Conservation (phyloP, 345 rosid genomes). For the Bruguiera gymnorhiza region DNA sequence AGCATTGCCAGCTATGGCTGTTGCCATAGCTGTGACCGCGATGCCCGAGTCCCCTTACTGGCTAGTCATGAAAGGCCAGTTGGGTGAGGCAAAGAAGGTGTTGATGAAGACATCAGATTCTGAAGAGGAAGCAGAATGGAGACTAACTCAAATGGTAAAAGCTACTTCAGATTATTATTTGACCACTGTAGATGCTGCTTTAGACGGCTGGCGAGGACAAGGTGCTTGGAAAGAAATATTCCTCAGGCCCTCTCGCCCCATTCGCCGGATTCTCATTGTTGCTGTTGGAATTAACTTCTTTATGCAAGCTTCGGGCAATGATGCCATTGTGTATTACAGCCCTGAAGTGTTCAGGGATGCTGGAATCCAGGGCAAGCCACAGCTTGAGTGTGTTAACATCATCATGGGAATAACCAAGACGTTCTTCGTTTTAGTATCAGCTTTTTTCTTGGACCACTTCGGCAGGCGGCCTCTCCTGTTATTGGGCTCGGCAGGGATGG, state of each 20-base stretch:
- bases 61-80: slow-evolving; percentile 55
- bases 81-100: slow-evolving; percentile 50
- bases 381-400: slow-evolving; percentile 47
- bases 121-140: slow-evolving; percentile 43
- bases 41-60: slow-evolving; percentile 84
- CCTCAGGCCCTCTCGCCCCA: slow-evolving; percentile 41
- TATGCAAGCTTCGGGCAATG: slow-evolving; percentile 73
- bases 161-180: slow-evolving; percentile 23
- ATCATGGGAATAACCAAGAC: slow-evolving; percentile 55
- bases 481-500: slow-evolving; percentile 53
- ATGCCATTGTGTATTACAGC: slow-evolving; percentile 57
- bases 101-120: slow-evolving; percentile 42
- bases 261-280: slow-evolving; percentile 50
- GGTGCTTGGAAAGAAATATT: slow-evolving; percentile 62
- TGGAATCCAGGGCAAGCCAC: slow-evolving; percentile 46
- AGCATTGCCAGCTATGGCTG: slow-evolving; percentile 42
- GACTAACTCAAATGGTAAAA: slow-evolving; percentile 44
- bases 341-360: slow-evolving; percentile 59
- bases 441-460: slow-evolving; percentile 49
- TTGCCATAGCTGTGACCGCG: slow-evolving; percentile 48
- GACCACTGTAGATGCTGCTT: background rate
- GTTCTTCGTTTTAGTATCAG: slow-evolving; percentile 45
- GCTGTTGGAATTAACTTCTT: slow-evolving; percentile 65
- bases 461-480: slow-evolving; percentile 66
- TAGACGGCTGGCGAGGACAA: slow-evolving; percentile 32